Base-by-base conservation (phyloP, 768 basidiomycete genomes). In the Boletus pseudo-olivaceus region DNA sequence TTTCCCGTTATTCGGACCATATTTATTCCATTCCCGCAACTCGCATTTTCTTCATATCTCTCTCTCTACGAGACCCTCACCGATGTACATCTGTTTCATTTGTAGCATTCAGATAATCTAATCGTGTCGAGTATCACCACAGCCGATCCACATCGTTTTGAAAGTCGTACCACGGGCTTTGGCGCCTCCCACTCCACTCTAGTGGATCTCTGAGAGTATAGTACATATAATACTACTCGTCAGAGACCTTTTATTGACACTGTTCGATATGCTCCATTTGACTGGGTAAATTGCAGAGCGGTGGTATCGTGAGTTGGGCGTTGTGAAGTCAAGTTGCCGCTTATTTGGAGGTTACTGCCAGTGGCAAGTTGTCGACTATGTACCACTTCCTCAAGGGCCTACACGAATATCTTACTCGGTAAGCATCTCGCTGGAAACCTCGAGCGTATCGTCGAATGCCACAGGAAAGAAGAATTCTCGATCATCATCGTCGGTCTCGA, bases 401-500 rank as follows among this genome's bases (percentile, higher is more conserved):
- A 5, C 88, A 97, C 72, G 87, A 91, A 70, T 85, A 94, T 72
- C 72, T 98, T 32, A 98, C 92, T 27, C 84, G 89, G 85, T 87
- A 61, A 54, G 73, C 40, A 9, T 30, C 10, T 10, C 2, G 8
- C 26, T 26, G 3, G n/a, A 27, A 8, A 23, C 26, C 26, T 41
- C 29, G 8, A 47, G 12, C 41, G 20, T 17, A 15, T 40, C 40
- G 37, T 49, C 55, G 47, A 69, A 47, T n/a, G 41, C 33, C 19
- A 15, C 63, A 89, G 89, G 67, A 90, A 88, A 67, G 85, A 91
- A 55, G 92, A 96, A 62, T 98, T 95, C 68, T 93, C 90, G 10
- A 86, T 98, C 27, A 90, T 98, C 49, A 97, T 98, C 67, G 85
- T 98, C 50, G 96, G 95, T 11, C 80, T 94, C 17, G 93, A 93